Evolutionary conservation across 2,329 filamentous ascomycete genomes (phyloP), one percentile per base, ranked within the genome.

Genomic region (Fusarium aywerte): DNA sequence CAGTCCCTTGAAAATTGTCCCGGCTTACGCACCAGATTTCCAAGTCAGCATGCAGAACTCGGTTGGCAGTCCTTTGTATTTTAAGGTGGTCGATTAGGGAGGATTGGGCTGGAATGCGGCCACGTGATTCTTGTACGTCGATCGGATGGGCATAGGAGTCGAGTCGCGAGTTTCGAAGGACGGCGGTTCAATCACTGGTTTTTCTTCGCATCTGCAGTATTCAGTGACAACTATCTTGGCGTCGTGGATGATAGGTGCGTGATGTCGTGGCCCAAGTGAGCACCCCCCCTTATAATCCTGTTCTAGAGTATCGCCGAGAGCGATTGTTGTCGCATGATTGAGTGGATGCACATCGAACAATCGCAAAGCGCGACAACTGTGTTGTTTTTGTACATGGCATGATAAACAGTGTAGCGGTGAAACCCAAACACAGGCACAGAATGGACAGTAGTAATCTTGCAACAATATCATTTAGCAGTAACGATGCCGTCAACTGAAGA

Each of bases 381-480:
- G 12, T 25, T 25, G 20, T 13, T 15, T 8, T 21, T 5, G 7
- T 12, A 11, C 4, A n/a, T 45, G 27, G 9, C 15, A 21, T 9
- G 18, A 20, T 13, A 32, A 16, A 10, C 12, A n/a, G n/a, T 43
- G 16, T 25, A 18, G 21, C 8, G 32, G 31, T 25, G 16, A 36
- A 33, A 48, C 21, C n/a, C 8, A n/a, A 15, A 35, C 50, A 51
- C n/a, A 23, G 18, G 13, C 7, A 35, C 16, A 44, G 3, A 13
- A 27, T 47, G 27, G 10, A 33, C n/a, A 32, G 7, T 6, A n/a
- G 5, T 23, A 25, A 27, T 60, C 16, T 45, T 55, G 25, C 49
- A 20, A 27, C 18, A 48, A 43, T 68, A 23, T 61, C 16, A 68
- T 67, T 65, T 51, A 64, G 53, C 49, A 50, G 15, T 39, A 54